phyloP scores from a whole-genome alignment of 768 basidiomycete genomes.

The Cantharellus cinnabarinus region DNA sequence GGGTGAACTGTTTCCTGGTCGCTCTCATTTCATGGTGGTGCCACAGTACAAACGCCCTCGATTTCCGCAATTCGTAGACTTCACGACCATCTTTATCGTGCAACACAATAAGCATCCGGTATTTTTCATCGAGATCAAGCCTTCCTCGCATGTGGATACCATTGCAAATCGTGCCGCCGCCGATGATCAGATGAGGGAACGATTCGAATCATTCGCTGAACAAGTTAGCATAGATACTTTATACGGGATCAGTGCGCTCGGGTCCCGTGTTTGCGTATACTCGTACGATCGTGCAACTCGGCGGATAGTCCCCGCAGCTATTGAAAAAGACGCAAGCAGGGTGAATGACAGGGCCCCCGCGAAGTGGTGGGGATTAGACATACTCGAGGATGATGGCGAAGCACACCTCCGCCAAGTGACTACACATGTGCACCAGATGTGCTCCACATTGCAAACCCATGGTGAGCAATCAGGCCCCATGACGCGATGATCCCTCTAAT shows the following conservation, averaged over 20 bases:
- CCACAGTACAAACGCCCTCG: slow-evolving; percentile 4
- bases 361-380: too few species aligned
- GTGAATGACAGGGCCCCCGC: too few species aligned
- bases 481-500: too few species aligned
- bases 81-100: slow-evolving; percentile 4
- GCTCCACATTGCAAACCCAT: too few species aligned
- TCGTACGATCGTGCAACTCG: not conserved
- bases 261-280: slow-evolving; percentile 19
- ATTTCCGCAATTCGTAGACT: not conserved
- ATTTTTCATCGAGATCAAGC: slow-evolving; percentile 5
- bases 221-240: slow-evolving; percentile 13
- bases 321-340: too few species aligned
- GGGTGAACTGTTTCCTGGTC: not conserved
- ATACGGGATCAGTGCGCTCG: slow-evolving; percentile 18
- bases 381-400: too few species aligned
- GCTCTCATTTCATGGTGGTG: slow-evolving; percentile 4
- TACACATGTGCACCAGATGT: too few species aligned
- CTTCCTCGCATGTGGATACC: not conserved
- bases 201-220: slow-evolving; percentile 1
- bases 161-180: not conserved
- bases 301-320: too few species aligned
- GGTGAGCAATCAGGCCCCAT: too few species aligned
- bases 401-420: too few species aligned
- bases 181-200: slow-evolving; percentile 3
- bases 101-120: not conserved